A percentile compares a stretch with the other conserved stretches of the same genome.
Conservation (phyloP, 23 red algal species). For the Gracilaria domingensis region DNA sequence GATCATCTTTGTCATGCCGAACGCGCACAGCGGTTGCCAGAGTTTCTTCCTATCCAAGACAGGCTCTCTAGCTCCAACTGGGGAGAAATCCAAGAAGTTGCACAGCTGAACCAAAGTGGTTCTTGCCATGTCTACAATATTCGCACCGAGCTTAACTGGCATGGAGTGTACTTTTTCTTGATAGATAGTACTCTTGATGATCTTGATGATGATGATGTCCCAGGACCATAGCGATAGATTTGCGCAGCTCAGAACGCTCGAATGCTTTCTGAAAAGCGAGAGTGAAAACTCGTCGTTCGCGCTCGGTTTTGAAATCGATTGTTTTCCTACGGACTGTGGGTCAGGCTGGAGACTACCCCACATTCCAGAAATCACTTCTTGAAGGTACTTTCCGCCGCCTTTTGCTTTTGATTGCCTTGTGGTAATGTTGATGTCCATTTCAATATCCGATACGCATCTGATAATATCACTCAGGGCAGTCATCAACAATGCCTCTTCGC, state of each 20-base stretch:
- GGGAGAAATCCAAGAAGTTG: conserved; percentile 39
- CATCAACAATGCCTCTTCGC: conserved; percentile 46
- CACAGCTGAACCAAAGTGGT: conserved; percentile 59
- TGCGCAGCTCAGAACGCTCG: conserved; percentile 24
- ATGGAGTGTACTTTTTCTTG: conserved; percentile 49
- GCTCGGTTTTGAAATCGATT: conserved; percentile 50
- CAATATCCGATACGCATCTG: conserved; percentile 50
- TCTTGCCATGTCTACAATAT: conserved; percentile 61
- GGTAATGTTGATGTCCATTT: conserved; percentile 48
- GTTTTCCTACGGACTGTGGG: conserved; percentile 7
- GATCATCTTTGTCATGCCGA: conserved; percentile 50
- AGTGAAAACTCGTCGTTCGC: conserved; percentile 25
- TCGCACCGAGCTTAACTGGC: conserved; percentile 62
- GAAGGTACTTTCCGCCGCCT: conserved; percentile 43
- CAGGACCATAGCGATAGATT: conserved; percentile 44
- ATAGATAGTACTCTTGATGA: conserved; percentile 27
- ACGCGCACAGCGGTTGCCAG: conserved; percentile 17
- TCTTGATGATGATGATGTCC: no score
- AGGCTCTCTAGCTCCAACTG: background rate
- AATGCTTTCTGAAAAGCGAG: conserved; percentile 34
- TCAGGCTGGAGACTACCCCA: conserved; percentile 39
- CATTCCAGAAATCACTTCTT: conserved; percentile 7
- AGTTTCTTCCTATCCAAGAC: background rate
- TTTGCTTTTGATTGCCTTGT: conserved; percentile 44
- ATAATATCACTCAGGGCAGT: conserved; percentile 72